Conservation (phyloP, 1,284 basidiomycete genomes). For the Naganishia liquefaciens region DNA sequence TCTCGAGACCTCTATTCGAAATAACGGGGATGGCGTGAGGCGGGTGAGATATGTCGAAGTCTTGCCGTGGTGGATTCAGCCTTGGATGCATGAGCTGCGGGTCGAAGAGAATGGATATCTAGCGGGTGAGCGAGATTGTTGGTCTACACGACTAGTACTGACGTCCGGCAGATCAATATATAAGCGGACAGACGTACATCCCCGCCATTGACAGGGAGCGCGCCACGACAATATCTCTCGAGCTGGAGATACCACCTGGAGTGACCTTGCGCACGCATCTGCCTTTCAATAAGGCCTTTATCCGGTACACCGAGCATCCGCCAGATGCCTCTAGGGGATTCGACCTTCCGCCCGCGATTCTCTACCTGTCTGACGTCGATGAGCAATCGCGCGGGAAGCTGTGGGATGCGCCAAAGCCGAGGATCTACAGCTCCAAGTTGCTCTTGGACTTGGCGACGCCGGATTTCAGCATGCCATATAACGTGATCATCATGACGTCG, state of each 20-base stretch:
- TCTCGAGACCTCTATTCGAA: constrained; percentile 69
- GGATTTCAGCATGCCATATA: constrained; percentile 99
- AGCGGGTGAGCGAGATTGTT: constrained; percentile 30
- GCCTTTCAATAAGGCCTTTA: constrained; percentile 78
- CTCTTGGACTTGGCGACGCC: constrained; percentile 91
- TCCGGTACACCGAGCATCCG: constrained; percentile 92
- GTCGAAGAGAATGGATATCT: constrained; percentile 49
- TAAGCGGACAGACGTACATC: constrained; percentile 40
- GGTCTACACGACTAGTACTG: neutral
- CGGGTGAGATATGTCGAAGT: constrained; percentile 79
- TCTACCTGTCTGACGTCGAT: constrained; percentile 51
- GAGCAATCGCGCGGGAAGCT: neutral
- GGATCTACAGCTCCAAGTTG: constrained; percentile 76
- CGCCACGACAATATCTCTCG: constrained; percentile 67
- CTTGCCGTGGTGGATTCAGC: constrained; percentile 88
- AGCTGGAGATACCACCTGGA: constrained; percentile 68
- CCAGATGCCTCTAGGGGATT: constrained; percentile 94
- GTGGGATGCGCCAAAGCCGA: constrained; percentile 34
- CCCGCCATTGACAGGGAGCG: constrained; percentile 68
- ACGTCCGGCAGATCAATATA: constrained; percentile 4
- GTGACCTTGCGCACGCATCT: constrained; percentile 67
- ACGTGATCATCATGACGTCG: constrained; percentile 94
- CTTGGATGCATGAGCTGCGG: constrained; percentile 78
- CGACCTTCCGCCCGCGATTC: constrained; percentile 81
- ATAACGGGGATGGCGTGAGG: constrained; percentile 61